Evolutionary conservation across 306 rosid species (phyloP).

Genomic region (Trifolium dubium): DNA sequence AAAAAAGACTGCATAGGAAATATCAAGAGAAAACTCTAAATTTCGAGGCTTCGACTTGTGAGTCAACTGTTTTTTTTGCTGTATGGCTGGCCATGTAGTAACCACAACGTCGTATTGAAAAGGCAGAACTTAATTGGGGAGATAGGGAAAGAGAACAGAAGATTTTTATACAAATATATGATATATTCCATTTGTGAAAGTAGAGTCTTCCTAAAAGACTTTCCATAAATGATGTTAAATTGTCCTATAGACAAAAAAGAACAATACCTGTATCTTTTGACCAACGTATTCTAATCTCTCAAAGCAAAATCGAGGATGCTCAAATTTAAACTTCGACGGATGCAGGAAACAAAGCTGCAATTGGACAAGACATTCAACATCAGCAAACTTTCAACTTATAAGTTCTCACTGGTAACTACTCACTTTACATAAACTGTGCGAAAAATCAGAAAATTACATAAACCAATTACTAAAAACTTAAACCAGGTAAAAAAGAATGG

Average conservation of each 20-base stretch:
- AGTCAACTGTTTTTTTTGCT: background rate
- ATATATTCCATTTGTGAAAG: background rate
- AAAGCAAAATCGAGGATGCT: constrained; percentile 94
- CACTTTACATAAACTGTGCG: constrained; percentile 14
- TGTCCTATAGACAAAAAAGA: constrained; percentile 36
- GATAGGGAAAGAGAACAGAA: background rate
- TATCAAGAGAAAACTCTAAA: background rate
- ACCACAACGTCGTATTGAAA: background rate
- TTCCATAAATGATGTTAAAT: constrained; percentile 27
- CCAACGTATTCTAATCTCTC: constrained; percentile 92
- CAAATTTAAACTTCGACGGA: constrained; percentile 91
- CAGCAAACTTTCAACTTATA: constrained; percentile 29
- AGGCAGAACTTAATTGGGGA: background rate
- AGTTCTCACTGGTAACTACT: background rate
- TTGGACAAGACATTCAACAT: constrained; percentile 41
- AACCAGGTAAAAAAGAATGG: constrained; percentile 23
- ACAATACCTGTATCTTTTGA: constrained; percentile 86
- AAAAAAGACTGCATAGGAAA: constrained; percentile 82
- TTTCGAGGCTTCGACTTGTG: background rate
- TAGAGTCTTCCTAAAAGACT: constrained; percentile 23
- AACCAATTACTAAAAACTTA: constrained; percentile 23
- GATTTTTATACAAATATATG: background rate
- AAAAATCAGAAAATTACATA: constrained; percentile 3
- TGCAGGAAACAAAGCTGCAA: constrained; percentile 88
- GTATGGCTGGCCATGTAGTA: background rate